Evolutionary conservation across 805 yeast species (phyloP).

Genomic region (Candida orba): DNA sequence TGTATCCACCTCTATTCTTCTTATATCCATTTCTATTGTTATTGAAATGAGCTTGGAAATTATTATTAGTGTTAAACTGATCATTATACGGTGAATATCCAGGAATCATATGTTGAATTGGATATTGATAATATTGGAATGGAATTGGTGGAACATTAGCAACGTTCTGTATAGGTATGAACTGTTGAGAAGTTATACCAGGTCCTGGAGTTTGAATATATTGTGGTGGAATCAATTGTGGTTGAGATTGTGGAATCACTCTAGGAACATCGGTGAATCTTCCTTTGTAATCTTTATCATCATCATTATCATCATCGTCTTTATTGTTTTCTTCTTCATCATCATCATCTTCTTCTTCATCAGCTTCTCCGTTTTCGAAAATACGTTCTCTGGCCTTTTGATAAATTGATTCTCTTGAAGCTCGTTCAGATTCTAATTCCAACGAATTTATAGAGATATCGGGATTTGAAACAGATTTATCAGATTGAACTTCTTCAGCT

Average conservation of each 20-base stretch:
- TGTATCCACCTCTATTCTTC: conserved; percentile 1
- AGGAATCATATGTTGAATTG: not conserved
- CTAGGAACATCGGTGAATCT: not conserved
- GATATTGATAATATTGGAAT: conserved; percentile 1
- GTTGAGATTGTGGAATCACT: conserved; percentile 1
- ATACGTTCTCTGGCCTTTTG: conserved; percentile 33
- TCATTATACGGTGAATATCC: not conserved
- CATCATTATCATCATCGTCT: not conserved
- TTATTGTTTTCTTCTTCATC: conserved; percentile 14
- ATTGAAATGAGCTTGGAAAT: not conserved
- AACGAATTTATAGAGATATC: not conserved
- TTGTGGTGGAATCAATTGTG: not conserved
- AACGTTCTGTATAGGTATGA: not conserved
- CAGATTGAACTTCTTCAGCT: not conserved
- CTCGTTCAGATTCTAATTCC: conserved; percentile 28
- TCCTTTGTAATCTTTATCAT: not conserved
- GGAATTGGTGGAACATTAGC: not conserved
- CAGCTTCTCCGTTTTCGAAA: conserved; percentile 26
- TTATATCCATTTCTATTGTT: conserved; percentile 5
- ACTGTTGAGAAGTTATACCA: not conserved
- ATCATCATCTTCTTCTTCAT: conserved; percentile 20
- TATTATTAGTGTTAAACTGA: not conserved
- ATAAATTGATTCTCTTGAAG: conserved; percentile 37
- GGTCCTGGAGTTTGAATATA: not conserved
- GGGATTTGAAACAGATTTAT: not conserved